These are phyloP conservation scores for Penicillium sp. DNA, from an alignment of 2,329 filamentous ascomycete species.

Conservation along the genomic window DNA sequence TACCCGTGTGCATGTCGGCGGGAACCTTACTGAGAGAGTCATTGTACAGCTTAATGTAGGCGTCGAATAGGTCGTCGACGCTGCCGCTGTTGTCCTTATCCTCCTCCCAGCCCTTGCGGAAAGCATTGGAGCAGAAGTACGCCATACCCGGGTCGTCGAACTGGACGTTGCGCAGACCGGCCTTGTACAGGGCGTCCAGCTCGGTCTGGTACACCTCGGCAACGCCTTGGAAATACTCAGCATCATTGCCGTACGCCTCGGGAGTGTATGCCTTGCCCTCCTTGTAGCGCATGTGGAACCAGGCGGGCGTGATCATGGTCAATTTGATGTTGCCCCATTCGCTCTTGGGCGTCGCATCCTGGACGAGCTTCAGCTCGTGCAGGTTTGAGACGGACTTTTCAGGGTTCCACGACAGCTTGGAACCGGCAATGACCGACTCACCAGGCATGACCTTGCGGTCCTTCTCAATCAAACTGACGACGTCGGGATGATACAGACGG, in stretches of 20 bases:
- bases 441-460: conserved; percentile 27
- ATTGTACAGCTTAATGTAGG: conserved; percentile 74
- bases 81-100: conserved; percentile 64
- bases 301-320: conserved; percentile 62
- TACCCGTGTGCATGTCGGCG: conserved; percentile 67
- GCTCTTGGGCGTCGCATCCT: conserved; percentile 49
- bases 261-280: conserved; percentile 53
- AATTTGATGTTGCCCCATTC: conserved; percentile 63
- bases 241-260: conserved; percentile 53
- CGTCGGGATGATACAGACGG: conserved; percentile 26
- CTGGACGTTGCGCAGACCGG: conserved; percentile 61
- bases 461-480: conserved; percentile 26
- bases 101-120: conserved; percentile 64
- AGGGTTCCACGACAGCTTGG: conserved; percentile 21
- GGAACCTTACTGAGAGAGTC: conserved; percentile 61
- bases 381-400: conserved; percentile 18
- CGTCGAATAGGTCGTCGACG: conserved; percentile 66
- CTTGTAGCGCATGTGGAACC: conserved; percentile 63
- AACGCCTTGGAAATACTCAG: conserved; percentile 61
- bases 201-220: conserved; percentile 61
- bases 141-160: conserved; percentile 64
- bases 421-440: conserved; percentile 25
- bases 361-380: conserved; percentile 21
- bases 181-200: conserved; percentile 56
- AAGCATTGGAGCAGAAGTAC: conserved; percentile 69